Base-by-base conservation (phyloP, 257 asterid species). In the Paulownia fortunei region DNA sequence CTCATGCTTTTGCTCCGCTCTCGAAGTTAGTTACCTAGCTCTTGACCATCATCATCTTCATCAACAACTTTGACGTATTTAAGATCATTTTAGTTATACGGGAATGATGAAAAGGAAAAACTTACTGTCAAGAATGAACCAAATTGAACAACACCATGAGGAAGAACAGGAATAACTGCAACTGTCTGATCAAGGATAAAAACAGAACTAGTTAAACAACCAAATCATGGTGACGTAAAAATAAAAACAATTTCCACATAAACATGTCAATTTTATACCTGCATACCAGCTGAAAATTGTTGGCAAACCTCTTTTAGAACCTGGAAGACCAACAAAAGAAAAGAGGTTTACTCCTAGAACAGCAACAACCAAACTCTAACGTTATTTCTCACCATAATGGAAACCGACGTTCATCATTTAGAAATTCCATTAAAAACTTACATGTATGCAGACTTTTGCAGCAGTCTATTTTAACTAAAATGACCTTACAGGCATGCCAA, bases 111-210 rank as follows among this genome's bases (percentile, higher is more conserved):
- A 58, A 34, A 11, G 5, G 54, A 60, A 27, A 58, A 21, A 74
- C 89, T 81, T 82, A 88, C 93, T 4, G 83, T 69, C 86, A 72
- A 75, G 86, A 55, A 46, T 30, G 99, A 95, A 81, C 98, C 99
- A 83, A 93, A 89, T 72, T 93, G 99, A 77, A 95, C 90, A 66
- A 95, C 94, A 1, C 99, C 99, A 65, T 91, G 97, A 36, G 99
- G 98, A 77, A 93, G 90, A 73, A 93, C 94, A 19, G 98, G 99
- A 74, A 95, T 79, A 55, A 90, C 94, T 34, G 90, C 96, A 82
- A 95, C 73, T 7, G 99, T 93, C 99, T 95, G 89, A 82, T 49
- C 60, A 65, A 30, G 56, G 46, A 36, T 44, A 59, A 65, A 76
- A 61, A 49, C 41, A 63, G 8, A 13, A 34, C 34, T 5, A 78